Percentiles rank a stretch among this genome's conserved stretches.
These are phyloP conservation scores for Leccinum disarticulatum DNA, from an alignment of 768 basidiomycete species.

Conservation along the genomic window DNA sequence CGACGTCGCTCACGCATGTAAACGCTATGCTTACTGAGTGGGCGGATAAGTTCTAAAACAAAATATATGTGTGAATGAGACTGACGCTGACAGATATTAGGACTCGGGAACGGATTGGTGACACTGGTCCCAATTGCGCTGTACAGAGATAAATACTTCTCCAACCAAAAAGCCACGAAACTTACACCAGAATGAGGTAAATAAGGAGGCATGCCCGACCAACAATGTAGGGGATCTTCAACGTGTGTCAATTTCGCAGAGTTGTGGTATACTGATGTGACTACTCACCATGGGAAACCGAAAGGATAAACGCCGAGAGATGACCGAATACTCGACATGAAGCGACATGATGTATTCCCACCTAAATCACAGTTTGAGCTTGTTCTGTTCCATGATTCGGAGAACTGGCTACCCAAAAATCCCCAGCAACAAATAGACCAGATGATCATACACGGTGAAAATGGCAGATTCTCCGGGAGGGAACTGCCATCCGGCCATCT, in stretches of 20 bases:
- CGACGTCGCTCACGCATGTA: conserved; percentile 7
- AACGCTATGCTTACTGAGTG: conserved; percentile 3
- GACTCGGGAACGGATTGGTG: background rate
- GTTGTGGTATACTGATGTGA: background rate
- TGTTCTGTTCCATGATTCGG: background rate
- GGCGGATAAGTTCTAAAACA: background rate
- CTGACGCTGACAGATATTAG: conserved; percentile 16
- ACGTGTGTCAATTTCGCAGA: background rate
- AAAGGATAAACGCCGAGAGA: conserved; percentile 15
- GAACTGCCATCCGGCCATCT: background rate
- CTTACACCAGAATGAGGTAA: conserved; percentile 17
- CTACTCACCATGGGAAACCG: conserved; percentile 22
- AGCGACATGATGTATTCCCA: conserved; percentile 24
- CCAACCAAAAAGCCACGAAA: background rate
- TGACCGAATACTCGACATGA: conserved; percentile 16
- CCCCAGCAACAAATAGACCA: conserved; percentile 15
- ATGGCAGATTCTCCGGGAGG: background rate
- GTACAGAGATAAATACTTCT: background rate
- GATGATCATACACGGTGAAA: background rate
- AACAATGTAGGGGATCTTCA: conserved; percentile 24
- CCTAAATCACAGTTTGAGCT: conserved; percentile 5
- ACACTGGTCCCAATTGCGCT: conserved; percentile 3
- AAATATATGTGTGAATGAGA: background rate
- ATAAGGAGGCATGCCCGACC: conserved; percentile 18
- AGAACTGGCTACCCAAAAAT: conserved; percentile 18